Percentiles rank a stretch among this genome's conserved stretches.
Conservation (phyloP, 2,329 filamentous ascomycete species). For the Diaporthe amygdali region DNA sequence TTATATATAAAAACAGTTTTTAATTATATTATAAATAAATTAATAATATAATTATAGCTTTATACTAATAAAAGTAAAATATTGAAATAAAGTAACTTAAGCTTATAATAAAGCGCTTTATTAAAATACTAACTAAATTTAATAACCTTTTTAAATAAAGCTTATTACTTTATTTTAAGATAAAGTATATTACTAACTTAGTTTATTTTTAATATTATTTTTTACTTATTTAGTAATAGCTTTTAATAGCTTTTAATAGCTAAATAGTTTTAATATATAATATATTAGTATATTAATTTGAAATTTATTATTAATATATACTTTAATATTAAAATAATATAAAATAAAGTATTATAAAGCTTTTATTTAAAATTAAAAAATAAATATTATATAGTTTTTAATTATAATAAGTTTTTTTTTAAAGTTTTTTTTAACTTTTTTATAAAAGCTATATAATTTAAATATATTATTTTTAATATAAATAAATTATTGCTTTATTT, state of each 20-base stretch:
- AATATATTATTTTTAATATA: not conserved
- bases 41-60: too few species aligned
- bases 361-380: not conserved
- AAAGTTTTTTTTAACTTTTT: not conserved
- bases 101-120: too few species aligned
- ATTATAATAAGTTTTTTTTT: not conserved
- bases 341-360: not conserved
- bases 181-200: too few species aligned
- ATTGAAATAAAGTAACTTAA: too few species aligned
- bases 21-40: not conserved
- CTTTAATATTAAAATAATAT: not conserved
- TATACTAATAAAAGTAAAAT: too few species aligned
- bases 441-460: not conserved
- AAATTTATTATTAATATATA: not conserved
- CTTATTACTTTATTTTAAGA: too few species aligned
- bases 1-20: not conserved
- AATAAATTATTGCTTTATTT: not conserved
- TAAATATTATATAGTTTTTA: not conserved
- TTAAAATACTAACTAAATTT: too few species aligned
- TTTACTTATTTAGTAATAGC: not conserved
- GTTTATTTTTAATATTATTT: not conserved
- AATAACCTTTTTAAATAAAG: too few species aligned
- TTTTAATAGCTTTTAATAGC: not conserved
- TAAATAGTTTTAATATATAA: not conserved
- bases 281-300: not conserved